Percentiles rank a stretch among this genome's conserved stretches.
Conservation (phyloP, 2,329 filamentous ascomycete species). For the Aspergillus unguis region DNA sequence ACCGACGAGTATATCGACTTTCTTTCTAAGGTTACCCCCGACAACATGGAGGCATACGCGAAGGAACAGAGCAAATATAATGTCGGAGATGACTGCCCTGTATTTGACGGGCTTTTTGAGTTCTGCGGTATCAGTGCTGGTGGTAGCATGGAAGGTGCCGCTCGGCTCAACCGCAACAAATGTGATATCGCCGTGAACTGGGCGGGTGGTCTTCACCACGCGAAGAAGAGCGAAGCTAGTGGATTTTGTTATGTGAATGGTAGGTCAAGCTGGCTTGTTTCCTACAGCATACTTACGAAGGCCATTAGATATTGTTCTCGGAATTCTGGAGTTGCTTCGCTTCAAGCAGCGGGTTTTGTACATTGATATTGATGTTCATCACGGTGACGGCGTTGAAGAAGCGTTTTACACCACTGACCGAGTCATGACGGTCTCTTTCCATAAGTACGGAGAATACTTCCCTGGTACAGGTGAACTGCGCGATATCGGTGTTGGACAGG, state of each 20-base stretch:
- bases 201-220: slow-evolving; percentile 95
- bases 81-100: slow-evolving; percentile 62
- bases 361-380: slow-evolving; percentile 66
- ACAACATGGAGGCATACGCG: slow-evolving; percentile 93
- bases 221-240: slow-evolving; percentile 89
- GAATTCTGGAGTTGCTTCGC: slow-evolving; percentile 62
- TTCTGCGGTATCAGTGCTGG: slow-evolving; percentile 69
- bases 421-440: slow-evolving; percentile 69
- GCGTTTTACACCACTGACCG: slow-evolving; percentile 69
- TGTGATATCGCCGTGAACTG: slow-evolving; percentile 73
- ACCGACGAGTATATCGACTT: slow-evolving; percentile 73
- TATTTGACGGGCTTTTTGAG: slow-evolving; percentile 68
- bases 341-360: slow-evolving; percentile 64
- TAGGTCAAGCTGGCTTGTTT: slow-evolving; percentile 19
- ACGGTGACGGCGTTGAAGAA: slow-evolving; percentile 67
- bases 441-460: slow-evolving; percentile 72
- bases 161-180: slow-evolving; percentile 64
- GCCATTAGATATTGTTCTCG: slow-evolving; percentile 59
- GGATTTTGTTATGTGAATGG: slow-evolving; percentile 98
- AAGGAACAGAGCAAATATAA: slow-evolving; percentile 84
- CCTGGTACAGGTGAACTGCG: slow-evolving; percentile 66
- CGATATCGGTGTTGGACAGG: slow-evolving; percentile 64
- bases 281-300: slow-evolving; percentile 10
- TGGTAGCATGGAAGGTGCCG: slow-evolving; percentile 67
- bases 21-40: slow-evolving; percentile 83